Evolutionary conservation across 176 grass and related monocot genomes (phyloP), one percentile per base, ranked within the genome.

Genomic region (Zea mays): DNA sequence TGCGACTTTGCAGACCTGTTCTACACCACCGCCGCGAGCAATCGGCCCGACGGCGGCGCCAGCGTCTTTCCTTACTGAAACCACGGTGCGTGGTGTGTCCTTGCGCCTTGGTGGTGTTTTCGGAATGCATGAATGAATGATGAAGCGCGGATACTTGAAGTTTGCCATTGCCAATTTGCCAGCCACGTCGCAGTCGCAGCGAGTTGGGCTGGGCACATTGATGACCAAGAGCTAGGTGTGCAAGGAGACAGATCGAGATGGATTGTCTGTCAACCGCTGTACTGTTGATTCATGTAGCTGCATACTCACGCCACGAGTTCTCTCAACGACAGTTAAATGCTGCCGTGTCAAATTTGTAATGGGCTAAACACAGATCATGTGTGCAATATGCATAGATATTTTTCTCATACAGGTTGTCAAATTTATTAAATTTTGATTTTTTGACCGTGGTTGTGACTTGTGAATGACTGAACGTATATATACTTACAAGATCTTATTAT

Each of bases 1-100:
- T 84, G 72, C 76, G 65, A 84, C 72, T 84, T 83, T 45, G 40
- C 14, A 27, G 74, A 86, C 60, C 20, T 86, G 48, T 56, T 74
- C 67, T 85, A 85, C 65, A 65, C 77, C 47, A 7, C 67, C 67
- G 6, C 42, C 14, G 59, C 17, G 1, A 58, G 81, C 12, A 70
- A 20, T 27, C 55, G 55, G 62, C 44, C 47, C 39, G 79, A 78
- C 60, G 74, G 50, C 20, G 11, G 43, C 20, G 20, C 2, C 44
- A 70, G 11, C 44, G 67, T 44, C 57, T 51, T 50, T 17, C 44
- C 36, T 46, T 10, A 80, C 70, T 79, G 36, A 2, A 11, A n/a
- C 10, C 66, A 56, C 17, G 17, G 16, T n/a, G 51, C 2, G 51
- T 17, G 51, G 15, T 17, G 51, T 16, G 1, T 2, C 4, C 8